Conservation (phyloP, 768 basidiomycete species). For the Coprinellus aureogranulatus region DNA sequence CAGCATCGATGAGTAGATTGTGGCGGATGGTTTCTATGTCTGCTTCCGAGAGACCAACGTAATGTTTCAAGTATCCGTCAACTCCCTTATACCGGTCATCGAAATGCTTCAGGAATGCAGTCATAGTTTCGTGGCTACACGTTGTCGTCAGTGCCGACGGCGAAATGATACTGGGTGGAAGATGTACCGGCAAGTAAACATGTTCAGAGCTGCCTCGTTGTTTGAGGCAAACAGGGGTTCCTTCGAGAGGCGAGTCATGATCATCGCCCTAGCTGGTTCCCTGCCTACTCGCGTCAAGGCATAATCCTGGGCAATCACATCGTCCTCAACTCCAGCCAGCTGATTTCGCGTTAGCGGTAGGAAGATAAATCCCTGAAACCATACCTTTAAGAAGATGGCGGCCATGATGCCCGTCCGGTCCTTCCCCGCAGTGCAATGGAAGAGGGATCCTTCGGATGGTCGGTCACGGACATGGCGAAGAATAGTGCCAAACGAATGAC, state of each 20-base stretch:
- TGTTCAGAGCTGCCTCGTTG: conserved; percentile 73
- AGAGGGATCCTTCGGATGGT: conserved; percentile 61
- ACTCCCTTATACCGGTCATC: conserved; percentile 66
- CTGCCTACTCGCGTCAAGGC: conserved; percentile 76
- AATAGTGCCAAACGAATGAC: conserved; percentile 64
- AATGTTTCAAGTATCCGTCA: conserved; percentile 57
- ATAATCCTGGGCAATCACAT: conserved; percentile 68
- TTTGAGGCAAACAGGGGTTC: conserved; percentile 75
- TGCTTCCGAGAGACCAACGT: conserved; percentile 56
- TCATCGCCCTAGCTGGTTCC: conserved; percentile 70
- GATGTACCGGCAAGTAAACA: conserved; percentile 74
- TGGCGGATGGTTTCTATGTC: conserved; percentile 60
- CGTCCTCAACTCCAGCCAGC: conserved; percentile 72
- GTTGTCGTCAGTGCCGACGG: neutral
- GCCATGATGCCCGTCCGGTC: conserved; percentile 78
- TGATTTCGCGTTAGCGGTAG: conserved; percentile 23
- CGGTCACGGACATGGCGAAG: conserved; percentile 72
- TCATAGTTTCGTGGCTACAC: conserved; percentile 70
- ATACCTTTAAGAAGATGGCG: conserved; percentile 68
- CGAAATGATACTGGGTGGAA: neutral
- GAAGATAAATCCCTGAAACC: conserved; percentile 1
- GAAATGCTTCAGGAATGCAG: conserved; percentile 62
- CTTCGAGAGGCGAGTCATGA: conserved; percentile 64
- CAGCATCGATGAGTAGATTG: conserved; percentile 46
- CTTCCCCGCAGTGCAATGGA: conserved; percentile 86